Evolutionary conservation across 768 basidiomycete genomes (phyloP).

Genomic region (Rubroboletus satanas): DNA sequence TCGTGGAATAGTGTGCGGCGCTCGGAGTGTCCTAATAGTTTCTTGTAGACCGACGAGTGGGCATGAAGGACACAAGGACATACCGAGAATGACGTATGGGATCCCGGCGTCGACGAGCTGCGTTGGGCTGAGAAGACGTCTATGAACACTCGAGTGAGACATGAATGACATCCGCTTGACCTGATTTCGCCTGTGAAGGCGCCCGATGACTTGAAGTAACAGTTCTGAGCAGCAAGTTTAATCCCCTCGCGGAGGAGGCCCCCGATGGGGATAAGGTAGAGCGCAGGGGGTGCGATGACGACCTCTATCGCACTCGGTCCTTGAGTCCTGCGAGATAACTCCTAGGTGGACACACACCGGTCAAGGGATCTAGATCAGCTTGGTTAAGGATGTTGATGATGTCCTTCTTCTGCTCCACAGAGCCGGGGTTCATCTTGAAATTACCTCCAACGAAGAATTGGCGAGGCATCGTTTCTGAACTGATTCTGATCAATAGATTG

Average conservation of each 20-base stretch:
- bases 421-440: conserved; percentile 95
- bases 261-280: conserved; percentile 80
- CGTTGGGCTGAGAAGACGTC: conserved; percentile 47
- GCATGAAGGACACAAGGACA: conserved; percentile 9
- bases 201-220: conserved; percentile 76
- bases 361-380: conserved; percentile 69
- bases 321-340: conserved; percentile 5
- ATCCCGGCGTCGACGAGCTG: conserved; percentile 87
- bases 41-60: not conserved
- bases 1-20: conserved; percentile 92
- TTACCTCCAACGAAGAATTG: conserved; percentile 95
- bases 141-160: not conserved
- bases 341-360: conserved; percentile 45
- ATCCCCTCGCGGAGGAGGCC: conserved; percentile 60
- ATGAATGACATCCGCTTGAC: conserved; percentile 35
- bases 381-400: conserved; percentile 73
- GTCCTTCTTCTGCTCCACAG: conserved; percentile 55
- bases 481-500: not conserved
- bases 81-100: conserved; percentile 89
- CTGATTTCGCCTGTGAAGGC: conserved; percentile 98
- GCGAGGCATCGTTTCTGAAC: conserved; percentile 53
- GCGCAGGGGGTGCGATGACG: conserved; percentile 84
- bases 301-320: conserved; percentile 56
- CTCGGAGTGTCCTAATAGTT: conserved; percentile 83
- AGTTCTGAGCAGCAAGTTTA: conserved; percentile 88